Percentiles rank a stretch among this genome's conserved stretches.
Evolutionary conservation across 2,329 filamentous ascomycete species (phyloP).

Genomic region (Trichoderma oligosporum): DNA sequence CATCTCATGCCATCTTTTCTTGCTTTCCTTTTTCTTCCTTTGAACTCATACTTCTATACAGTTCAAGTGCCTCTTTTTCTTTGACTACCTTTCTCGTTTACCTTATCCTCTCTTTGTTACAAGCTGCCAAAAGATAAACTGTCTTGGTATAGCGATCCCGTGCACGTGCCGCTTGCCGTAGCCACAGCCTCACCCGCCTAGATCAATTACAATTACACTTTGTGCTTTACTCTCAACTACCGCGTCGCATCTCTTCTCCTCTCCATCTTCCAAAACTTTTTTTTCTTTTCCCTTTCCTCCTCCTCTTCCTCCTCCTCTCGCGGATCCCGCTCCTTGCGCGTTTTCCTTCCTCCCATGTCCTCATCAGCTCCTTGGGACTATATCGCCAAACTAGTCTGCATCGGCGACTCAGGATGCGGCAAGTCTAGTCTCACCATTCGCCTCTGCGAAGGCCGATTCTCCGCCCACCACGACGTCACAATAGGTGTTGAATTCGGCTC

Average conservation of each 20-base stretch:
- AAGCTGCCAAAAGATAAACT: neutral
- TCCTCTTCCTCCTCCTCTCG: neutral
- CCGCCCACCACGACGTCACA: conserved; percentile 90
- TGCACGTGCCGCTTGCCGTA: conserved; percentile 10
- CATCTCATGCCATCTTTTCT: neutral
- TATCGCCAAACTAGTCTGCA: conserved; percentile 97
- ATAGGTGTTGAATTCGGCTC: conserved; percentile 97
- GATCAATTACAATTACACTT: conserved; percentile 6
- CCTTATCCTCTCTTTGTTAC: neutral
- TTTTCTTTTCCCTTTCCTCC: neutral
- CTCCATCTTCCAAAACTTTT: neutral
- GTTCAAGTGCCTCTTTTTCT: neutral
- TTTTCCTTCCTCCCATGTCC: conserved; percentile 44
- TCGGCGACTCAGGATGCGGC: conserved; percentile 93
- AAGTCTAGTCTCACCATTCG: conserved; percentile 93
- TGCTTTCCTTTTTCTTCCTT: neutral
- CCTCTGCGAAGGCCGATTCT: conserved; percentile 94
- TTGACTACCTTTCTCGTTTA: neutral
- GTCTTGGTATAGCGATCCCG: neutral
- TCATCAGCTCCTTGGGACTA: conserved; percentile 80
- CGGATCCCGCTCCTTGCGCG: neutral
- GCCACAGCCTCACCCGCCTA: conserved; percentile 12
- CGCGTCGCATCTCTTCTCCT: neutral
- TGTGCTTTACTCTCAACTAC: neutral
- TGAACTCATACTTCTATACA: neutral